Base-by-base conservation (phyloP, 2,329 filamentous ascomycete genomes). In the Ascochyta pisi region DNA sequence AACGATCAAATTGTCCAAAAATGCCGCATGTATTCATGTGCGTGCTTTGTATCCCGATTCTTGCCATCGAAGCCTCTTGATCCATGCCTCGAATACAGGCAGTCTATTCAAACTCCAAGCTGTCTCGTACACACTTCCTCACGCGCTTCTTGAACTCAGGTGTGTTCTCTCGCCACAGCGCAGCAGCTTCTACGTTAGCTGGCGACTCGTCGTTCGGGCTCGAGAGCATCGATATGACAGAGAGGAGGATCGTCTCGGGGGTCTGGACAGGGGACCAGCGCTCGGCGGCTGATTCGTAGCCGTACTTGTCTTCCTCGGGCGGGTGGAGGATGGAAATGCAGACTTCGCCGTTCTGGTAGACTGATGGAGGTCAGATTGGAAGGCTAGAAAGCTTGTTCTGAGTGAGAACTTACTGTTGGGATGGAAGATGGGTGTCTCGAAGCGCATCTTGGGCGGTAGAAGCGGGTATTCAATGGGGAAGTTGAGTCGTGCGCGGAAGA, bases 271-370 rank as follows among this genome's bases (percentile, higher is more conserved):
- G 94, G 26, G 90, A 94, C 94, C 94, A 98, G 61, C 94, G 88
- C 81, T 98, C 95, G 1, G 90, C 92, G 7, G 95, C 94, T 68
- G 94, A 91, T 78, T 98, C 94, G 83, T 98, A 98, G 81, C 96
- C 93, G 80, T 97, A 97, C 50, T 95, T 95, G 77, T 98, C 94
- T 79, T 98, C 94, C 69, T 95, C 94, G 3, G 94, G 94, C 3
- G 94, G 89, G 77, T 98, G 94, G 2, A 98, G 87, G 79, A 98
- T 98, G n/a, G 91, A 96, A 71, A 98, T 98, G 81, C 94, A 98
- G 67, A 98, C 95, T 16, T 94, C 85, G 62, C 94, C 94, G 74
- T 89, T 94, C 15, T 89, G 85, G 75, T 98, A 98, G 48, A 98
- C 93, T 96, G 2, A 3, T 10, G 1, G 19, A 35, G 13, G 23